Conservation (phyloP, 352 stramenopile species). For the Phytophthora ramorum region DNA sequence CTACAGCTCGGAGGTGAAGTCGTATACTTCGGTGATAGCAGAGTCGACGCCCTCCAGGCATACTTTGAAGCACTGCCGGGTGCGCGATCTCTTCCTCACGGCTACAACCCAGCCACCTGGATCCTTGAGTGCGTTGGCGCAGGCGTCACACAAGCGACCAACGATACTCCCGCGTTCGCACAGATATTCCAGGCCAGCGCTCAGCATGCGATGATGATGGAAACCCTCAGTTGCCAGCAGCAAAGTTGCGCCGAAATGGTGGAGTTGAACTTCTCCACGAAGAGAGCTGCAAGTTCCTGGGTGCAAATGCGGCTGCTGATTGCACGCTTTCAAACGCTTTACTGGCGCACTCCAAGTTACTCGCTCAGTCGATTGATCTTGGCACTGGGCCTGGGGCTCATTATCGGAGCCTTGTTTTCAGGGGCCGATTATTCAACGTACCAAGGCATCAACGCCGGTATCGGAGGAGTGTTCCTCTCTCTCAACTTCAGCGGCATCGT, state of each 20-base stretch:
- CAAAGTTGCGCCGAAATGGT: conserved; percentile 2
- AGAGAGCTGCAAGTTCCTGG: conserved; percentile 27
- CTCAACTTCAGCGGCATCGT: conserved; percentile 73
- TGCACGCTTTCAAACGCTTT: conserved; percentile 58
- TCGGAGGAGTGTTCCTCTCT: conserved; percentile 79
- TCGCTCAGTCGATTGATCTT: conserved; percentile 65
- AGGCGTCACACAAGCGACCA: conserved; percentile 66
- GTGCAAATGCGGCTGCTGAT: conserved; percentile 39
- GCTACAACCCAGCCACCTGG: conserved; percentile 91
- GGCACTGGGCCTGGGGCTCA: conserved; percentile 17
- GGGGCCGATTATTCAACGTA: conserved; percentile 37
- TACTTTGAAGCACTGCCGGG: conserved; percentile 46
- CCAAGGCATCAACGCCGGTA: conserved; percentile 37
- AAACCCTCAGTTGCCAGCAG: background rate
- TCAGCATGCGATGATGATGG: conserved; percentile 25
- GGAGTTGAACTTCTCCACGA: conserved; percentile 28
- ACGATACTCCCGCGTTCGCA: conserved; percentile 26
- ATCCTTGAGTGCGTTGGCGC: conserved; percentile 82
- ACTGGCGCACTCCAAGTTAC: conserved; percentile 85
- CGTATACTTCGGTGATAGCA: conserved; percentile 54
- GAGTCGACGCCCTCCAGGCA: conserved; percentile 19
- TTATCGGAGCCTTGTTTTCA: conserved; percentile 28
- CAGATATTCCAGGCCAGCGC: conserved; percentile 38
- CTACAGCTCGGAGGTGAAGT: conserved; percentile 51
- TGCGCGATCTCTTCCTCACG: conserved; percentile 45